Conservation (phyloP, 495 filamentous ascomycete genomes). For the Hypoxylon trugodes region DNA sequence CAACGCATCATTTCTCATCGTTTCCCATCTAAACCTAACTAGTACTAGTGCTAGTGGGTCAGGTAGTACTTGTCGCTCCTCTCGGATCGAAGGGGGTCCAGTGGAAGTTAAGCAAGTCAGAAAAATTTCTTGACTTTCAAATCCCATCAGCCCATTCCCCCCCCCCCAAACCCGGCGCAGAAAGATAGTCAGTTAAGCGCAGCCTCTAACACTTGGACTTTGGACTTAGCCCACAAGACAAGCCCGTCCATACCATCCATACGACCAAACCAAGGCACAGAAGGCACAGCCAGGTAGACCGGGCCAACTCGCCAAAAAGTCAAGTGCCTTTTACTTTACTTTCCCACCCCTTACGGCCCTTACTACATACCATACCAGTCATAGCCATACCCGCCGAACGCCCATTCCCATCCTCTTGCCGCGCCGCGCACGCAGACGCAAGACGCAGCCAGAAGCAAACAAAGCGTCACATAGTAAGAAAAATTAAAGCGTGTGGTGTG, state of each 20-base stretch:
- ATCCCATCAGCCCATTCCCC: conserved; percentile 19
- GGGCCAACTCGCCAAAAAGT: conserved; percentile 36
- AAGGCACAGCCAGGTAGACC: conserved; percentile 30
- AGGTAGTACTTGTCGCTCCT: conserved; percentile 28
- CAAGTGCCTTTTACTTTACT: conserved; percentile 29
- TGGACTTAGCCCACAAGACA: conserved; percentile 14
- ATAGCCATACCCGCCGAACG: no score
- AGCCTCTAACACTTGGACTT: neutral
- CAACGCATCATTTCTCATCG: conserved; percentile 35
- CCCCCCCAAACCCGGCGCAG: neutral
- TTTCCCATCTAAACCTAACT: conserved; percentile 17
- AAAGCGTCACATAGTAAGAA: neutral
- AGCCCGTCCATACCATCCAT: neutral
- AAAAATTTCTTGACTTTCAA: conserved; percentile 39
- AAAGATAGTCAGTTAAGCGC: neutral
- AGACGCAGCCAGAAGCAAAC: neutral
- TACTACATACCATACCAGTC: no score
- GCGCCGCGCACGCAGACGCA: conserved; percentile 29
- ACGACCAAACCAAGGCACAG: no score
- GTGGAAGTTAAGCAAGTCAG: conserved; percentile 20
- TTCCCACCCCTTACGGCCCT: neutral
- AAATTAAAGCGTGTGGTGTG: conserved; percentile 1
- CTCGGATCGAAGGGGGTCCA: conserved; percentile 28
- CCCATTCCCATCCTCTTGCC: conserved; percentile 18
- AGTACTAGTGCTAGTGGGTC: conserved; percentile 27